Evolutionary conservation across 768 basidiomycete genomes (phyloP).

Genomic region (Crassisporium funariophilum): DNA sequence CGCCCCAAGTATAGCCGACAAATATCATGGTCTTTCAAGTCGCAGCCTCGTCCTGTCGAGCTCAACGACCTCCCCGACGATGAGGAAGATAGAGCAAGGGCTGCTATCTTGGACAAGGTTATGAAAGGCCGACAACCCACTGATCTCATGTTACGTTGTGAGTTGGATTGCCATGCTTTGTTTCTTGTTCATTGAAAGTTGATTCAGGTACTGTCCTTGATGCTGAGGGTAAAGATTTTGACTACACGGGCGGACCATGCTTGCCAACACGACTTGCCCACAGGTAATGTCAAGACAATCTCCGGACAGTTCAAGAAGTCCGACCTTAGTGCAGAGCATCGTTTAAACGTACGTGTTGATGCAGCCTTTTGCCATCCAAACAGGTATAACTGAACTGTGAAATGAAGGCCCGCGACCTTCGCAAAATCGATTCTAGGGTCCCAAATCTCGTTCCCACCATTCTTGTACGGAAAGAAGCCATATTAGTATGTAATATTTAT

Average conservation of each 20-base stretch:
- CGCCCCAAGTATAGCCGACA: slow-evolving; percentile 14
- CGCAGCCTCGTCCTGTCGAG: slow-evolving; percentile 30
- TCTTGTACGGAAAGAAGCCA: slow-evolving; percentile 82
- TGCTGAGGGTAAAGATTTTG: slow-evolving; percentile 60
- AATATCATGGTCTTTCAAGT: slow-evolving; percentile 39
- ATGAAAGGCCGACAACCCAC: slow-evolving; percentile 87
- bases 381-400: not conserved
- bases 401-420: slow-evolving; percentile 85
- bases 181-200: slow-evolving; percentile 11
- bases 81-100: slow-evolving; percentile 72
- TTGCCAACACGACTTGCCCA: slow-evolving; percentile 17
- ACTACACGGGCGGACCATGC: slow-evolving; percentile 20
- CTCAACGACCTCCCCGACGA: slow-evolving; percentile 34
- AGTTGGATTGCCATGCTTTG: slow-evolving; percentile 35
- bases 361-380: not conserved
- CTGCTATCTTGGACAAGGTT: slow-evolving; percentile 78
- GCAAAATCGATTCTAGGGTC: slow-evolving; percentile 93
- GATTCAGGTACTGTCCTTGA: slow-evolving; percentile 83
- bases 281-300: slow-evolving; percentile 85
- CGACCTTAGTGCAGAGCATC: slow-evolving; percentile 85
- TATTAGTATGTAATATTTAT: slow-evolving; percentile 60
- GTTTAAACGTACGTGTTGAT: slow-evolving; percentile 73
- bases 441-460: slow-evolving; percentile 96
- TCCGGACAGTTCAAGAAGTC: slow-evolving; percentile 90
- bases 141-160: slow-evolving; percentile 90